Evolutionary conservation across 164 flowering plant species (phyloP), one percentile per base, ranked within the genome.

Genomic region (Dillenia turbinata): DNA sequence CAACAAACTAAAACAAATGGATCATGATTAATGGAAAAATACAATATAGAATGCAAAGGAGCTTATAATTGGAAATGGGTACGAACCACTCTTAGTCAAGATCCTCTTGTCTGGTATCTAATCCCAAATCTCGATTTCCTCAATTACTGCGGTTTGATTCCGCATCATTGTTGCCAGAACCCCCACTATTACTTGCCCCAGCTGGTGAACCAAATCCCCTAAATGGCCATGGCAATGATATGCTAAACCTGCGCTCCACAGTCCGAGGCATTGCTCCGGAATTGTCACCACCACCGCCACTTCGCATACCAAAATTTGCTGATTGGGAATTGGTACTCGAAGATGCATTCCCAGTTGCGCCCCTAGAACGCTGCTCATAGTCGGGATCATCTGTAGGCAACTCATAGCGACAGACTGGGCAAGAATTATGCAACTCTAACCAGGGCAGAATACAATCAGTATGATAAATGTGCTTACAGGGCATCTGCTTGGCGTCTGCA

Each of bases 351-450:
- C 15, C 73, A 7, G 66, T 44, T 2, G 33, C 51, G 3, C 63
- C 75, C 56, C 57, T 58, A 53, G 47, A 17, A 9, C 78, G 67
- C 12, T 66, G 75, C 66, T 92, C 96, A 57, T 92, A 92, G 63
- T 92, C 96, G 0, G 72, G 80, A 69, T 92, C 98, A 68, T 89
- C 98, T 0, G 98, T 92, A 0, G 98, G 98, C 74, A 92, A 68
- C 79, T 92, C 98, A 60, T 79, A 74, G 26, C 98, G 81, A 73
- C 98, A 92, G 4, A 92, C 98, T 0, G 98, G 98, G 60, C 98
- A 92, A 9, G 96, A 89, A 67, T 92, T 92, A 65, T 92, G 98
- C 76, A 89, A 12, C 55, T 81, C 89, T 60, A 92, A 73, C 98
- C 98, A 92, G 3, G 98, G 98, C 12, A 86, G 57, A 12, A 92